Evolutionary conservation across 2,329 filamentous ascomycete genomes (phyloP).

Genomic region (Parasarocladium wereldwijsianum): DNA sequence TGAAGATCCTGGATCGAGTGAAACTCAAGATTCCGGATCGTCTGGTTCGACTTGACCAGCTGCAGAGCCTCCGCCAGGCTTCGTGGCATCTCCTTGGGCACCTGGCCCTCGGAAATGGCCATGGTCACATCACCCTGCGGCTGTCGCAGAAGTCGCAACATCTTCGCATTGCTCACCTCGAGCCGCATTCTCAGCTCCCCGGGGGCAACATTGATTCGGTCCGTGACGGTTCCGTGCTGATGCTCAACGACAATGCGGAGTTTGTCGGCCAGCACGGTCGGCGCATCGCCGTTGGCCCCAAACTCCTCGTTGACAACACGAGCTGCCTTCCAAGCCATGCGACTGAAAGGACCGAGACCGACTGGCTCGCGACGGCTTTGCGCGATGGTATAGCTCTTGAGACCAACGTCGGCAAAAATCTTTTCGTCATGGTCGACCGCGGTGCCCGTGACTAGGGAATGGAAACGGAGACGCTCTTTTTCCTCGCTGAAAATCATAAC

Average conservation of each 20-base stretch:
- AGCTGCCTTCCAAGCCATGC: slow-evolving; percentile 49
- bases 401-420: slow-evolving; percentile 52
- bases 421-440: slow-evolving; percentile 52
- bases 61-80: slow-evolving; percentile 52
- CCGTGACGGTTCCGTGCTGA: slow-evolving; percentile 62
- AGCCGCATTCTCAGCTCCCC: slow-evolving; percentile 58
- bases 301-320: slow-evolving; percentile 61
- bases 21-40: slow-evolving; percentile 60
- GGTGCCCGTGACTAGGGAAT: slow-evolving; percentile 60
- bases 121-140: slow-evolving; percentile 66
- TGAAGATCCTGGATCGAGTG: slow-evolving; percentile 56
- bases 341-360: slow-evolving; percentile 32
- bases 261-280: slow-evolving; percentile 61
- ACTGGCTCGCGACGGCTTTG: slow-evolving; percentile 35
- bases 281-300: slow-evolving; percentile 40
- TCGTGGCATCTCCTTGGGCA: slow-evolving; percentile 44
- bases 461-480: slow-evolving; percentile 56
- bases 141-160: slow-evolving; percentile 54
- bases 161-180: slow-evolving; percentile 44
- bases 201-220: slow-evolving; percentile 67
- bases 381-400: slow-evolving; percentile 49
- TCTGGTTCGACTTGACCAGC: slow-evolving; percentile 39
- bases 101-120: slow-evolving; percentile 54
- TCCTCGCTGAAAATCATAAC: slow-evolving; percentile 62
- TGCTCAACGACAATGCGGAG: slow-evolving; percentile 64